Conservation (phyloP, 306 rosid species). For the Alnus glutinosa region DNA sequence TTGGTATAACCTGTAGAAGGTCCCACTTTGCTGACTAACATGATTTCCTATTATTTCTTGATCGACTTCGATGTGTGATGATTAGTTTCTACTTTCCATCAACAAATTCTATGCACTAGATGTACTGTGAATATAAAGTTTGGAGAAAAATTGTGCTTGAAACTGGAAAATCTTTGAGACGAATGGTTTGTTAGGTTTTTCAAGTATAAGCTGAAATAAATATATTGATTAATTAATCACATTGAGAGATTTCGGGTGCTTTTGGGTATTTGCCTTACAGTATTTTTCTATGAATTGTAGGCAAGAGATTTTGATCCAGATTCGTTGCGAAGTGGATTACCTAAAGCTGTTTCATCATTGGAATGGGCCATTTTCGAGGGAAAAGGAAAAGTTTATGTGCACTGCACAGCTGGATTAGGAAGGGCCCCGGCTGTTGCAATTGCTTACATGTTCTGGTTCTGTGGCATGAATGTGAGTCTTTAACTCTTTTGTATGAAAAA, state of each 20-base stretch:
- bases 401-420: constrained; percentile 94
- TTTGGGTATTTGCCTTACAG: constrained; percentile 3
- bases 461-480: constrained; percentile 66
- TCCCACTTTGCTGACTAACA: not conserved
- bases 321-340: constrained; percentile 69
- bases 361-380: constrained; percentile 89
- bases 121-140: not conserved
- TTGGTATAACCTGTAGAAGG: constrained; percentile 8
- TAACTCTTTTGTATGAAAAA: constrained; percentile 6
- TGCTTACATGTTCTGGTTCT: constrained; percentile 88
- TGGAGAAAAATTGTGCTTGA: not conserved
- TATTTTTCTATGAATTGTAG: constrained; percentile 35
- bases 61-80: not conserved
- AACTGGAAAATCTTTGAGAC: not conserved
- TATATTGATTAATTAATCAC: constrained; percentile 8
- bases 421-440: constrained; percentile 94
- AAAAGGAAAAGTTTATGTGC: constrained; percentile 77
- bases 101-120: not conserved
- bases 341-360: constrained; percentile 86
- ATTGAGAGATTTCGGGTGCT: constrained; percentile 9
- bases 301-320: constrained; percentile 92
- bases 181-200: not conserved
- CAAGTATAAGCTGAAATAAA: not conserved
- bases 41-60: not conserved
- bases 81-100: not conserved